These are phyloP conservation scores for Cladophialophora psammophila DNA, from an alignment of 2,329 filamentous ascomycete species.

Conservation along the genomic window DNA sequence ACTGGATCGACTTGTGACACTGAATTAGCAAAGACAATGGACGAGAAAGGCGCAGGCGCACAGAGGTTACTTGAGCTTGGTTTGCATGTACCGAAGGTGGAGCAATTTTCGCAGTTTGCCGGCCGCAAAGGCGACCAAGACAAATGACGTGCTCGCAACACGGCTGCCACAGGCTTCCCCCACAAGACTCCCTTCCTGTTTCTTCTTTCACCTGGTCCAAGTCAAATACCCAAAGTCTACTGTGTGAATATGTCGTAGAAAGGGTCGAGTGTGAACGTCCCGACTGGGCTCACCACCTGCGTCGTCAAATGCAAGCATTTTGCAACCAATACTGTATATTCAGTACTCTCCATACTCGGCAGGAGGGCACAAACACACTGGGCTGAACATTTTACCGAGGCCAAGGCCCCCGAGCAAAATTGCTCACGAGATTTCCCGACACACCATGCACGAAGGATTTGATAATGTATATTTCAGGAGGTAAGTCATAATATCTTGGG, in stretches of 20 bases:
- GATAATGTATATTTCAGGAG: neutral
- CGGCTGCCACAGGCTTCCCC: neutral
- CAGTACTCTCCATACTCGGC: too few species aligned
- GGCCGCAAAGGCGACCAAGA: conserved; percentile 10
- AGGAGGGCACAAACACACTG: too few species aligned
- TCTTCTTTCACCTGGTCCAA: neutral
- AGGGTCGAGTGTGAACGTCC: too few species aligned
- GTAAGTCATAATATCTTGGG: neutral
- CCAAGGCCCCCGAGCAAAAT: neutral
- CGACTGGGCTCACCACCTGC: too few species aligned
- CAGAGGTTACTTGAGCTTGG: neutral
- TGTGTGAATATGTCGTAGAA: too few species aligned
- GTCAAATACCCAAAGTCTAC: neutral
- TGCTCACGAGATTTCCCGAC: conserved; percentile 2
- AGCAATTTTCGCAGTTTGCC: conserved; percentile 17
- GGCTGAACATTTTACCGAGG: conserved; percentile 2
- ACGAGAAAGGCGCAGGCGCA: conserved; percentile 5
- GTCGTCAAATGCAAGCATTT: too few species aligned
- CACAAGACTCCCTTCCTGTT: conserved; percentile 7
- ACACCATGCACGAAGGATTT: neutral
- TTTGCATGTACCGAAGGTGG: conserved; percentile 23
- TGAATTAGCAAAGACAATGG: conserved; percentile 7
- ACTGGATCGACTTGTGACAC: conserved; percentile 1
- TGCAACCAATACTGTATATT: too few species aligned
- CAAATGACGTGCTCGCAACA: conserved; percentile 27